Base-by-base conservation (phyloP, 306 rosid species). In the Vigna radiata region DNA sequence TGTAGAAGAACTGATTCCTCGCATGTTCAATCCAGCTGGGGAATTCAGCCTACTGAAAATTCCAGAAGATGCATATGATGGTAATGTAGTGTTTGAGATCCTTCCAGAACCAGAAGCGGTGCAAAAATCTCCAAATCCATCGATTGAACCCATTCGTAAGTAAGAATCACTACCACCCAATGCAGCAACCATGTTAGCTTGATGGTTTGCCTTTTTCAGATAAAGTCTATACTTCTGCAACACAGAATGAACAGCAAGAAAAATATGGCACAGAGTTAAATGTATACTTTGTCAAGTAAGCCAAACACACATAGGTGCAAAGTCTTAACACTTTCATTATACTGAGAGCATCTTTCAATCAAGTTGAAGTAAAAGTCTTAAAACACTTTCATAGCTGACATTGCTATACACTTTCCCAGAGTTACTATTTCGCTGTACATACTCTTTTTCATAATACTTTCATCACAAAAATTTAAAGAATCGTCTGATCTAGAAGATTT, bases 181-280 rank as follows among this genome's bases (percentile, higher is more conserved):
- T 72, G 87, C 88, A 75, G 86, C 88, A 77, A 74, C 86, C 85
- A 90, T 75, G 68, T 70, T 89, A 69, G 85, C 88, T 69, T 87
- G 90, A 67, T 88, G 89, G 39, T 79, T 70, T 56, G 86, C 88
- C 67, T 72, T 89, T 83, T 83, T 89, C 72, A 93, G 91, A 75
- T 83, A 89, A 59, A 79, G 91, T 77, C 97, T 86, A 65, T 76
- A 91, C 78, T 89, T 93, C 98, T 93, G 93, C 87, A 85, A 60
- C 21, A 79, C 50, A 53, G 41, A 56, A 82, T 15, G 37, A 63
- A 62, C 19, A 69, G 58, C 69, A 14, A 69, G 53, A 37, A 56
- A 68, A 48, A 47, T 68, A 17, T 4, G 73, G 59, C 43, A n/a
- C 13, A 37, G 63, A 44, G 12, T 25, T 25, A 25, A 25, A 25